Evolutionary conservation across 1,284 basidiomycete species (phyloP).

Genomic region (Sanghuangporus sanghuang): DNA sequence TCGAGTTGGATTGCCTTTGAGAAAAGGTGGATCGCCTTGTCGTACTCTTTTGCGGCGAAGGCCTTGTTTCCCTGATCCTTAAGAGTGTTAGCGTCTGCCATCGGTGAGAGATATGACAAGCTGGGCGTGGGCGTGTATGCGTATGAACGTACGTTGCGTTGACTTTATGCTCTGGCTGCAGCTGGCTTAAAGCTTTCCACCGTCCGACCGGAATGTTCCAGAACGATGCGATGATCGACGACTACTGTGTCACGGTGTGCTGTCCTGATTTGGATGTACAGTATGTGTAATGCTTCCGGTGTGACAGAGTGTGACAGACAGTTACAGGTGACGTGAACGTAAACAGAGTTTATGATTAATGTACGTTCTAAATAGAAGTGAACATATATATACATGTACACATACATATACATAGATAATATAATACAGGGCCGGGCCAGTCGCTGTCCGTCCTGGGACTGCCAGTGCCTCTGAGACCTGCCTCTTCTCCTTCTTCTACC

Average conservation of each 20-base stretch:
- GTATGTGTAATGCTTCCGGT: too few species aligned
- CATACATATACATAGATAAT: neutral
- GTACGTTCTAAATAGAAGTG: neutral
- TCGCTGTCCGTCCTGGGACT: neutral
- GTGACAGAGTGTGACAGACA: neutral
- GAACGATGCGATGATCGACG: too few species aligned
- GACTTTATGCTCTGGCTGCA: too few species aligned
- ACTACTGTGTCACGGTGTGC: too few species aligned
- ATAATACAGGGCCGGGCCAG: neutral
- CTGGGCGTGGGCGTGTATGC: neutral
- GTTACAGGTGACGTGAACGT: neutral
- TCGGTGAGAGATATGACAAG: neutral
- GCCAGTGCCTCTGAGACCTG: neutral
- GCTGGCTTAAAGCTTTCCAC: too few species aligned
- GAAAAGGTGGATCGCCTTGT: conserved; percentile 84
- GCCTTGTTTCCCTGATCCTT: conserved; percentile 97
- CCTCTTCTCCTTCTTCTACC: neutral
- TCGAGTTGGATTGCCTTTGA: conserved; percentile 85
- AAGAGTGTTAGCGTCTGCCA: conserved; percentile 39
- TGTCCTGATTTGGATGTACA: neutral
- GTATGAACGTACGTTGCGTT: too few species aligned
- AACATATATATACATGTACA: neutral
- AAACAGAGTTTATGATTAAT: neutral
- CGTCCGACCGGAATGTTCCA: too few species aligned
- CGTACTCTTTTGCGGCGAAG: conserved; percentile 90